Evolutionary conservation across 1,284 basidiomycete genomes (phyloP), one percentile per base, ranked within the genome.

Genomic region (Cryptococcus sp.): DNA sequence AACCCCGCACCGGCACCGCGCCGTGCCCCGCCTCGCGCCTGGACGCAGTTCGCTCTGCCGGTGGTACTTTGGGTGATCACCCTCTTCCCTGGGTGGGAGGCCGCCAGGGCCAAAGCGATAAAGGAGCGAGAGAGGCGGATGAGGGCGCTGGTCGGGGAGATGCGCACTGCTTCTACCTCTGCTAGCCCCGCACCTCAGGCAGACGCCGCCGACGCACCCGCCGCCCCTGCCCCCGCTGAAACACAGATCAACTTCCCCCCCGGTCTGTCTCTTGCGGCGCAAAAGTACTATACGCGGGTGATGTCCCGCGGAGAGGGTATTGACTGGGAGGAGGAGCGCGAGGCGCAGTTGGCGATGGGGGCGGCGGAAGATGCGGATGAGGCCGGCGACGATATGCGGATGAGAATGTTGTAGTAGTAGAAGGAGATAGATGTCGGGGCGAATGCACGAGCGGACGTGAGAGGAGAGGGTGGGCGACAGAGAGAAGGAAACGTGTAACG

Each of bases 321-420:
- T 28, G 74, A 76, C 60, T 76, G 74, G 74, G 74, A 76, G 39
- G 75, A 75, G 57, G 75, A 75, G 63, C 52, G 73, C 28, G 73
- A 70, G 40, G 70, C 71, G 15, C 70, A 73, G 63, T 52, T 67
- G 46, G 70, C 67, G 4, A 62, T 73, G 63, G 70, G 69, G n/a
- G 53, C 69, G 18, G 63, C 57, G 3, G 66, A 72, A 38, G 65
- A 70, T 36, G 68, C 71, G 23, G 64, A 65, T 42, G 64, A 62
- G 16, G 52, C 21, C 38, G 57, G 58, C 36, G 61, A 57, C 5
- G 60, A 52, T 11, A 59, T 59, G 60, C 47, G 60, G 33, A 45
- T 64, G 43, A 43, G 40, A 16, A n/a, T 43, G 8, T 21, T 43
- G 40, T 43, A 43, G 40, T 15, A 43, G 21, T 9, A 16, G 7